Conservation (phyloP, 768 basidiomycete species). For the Termitomyces sp. region DNA sequence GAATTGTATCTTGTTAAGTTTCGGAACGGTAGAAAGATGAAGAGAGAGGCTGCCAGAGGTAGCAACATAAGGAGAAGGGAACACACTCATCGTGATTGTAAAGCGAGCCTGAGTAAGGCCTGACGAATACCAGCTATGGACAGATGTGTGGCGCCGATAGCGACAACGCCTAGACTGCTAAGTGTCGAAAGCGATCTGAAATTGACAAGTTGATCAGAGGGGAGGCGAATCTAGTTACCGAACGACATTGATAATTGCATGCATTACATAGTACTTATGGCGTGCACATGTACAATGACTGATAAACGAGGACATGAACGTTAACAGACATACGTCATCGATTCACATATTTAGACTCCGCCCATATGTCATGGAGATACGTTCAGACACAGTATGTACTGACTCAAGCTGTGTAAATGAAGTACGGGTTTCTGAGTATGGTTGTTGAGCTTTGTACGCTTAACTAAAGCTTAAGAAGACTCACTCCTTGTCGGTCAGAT, state of each 20-base stretch:
- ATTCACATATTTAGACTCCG: no score
- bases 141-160: background rate
- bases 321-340: background rate
- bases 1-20: constrained; percentile 36
- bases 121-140: background rate
- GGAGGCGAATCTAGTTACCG: background rate
- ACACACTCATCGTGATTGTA: background rate
- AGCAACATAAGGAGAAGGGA: background rate
- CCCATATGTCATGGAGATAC: no score
- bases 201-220: background rate
- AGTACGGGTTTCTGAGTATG: constrained; percentile 51
- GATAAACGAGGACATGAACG: no score
- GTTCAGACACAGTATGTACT: no score
- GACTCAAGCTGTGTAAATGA: constrained; percentile 50
- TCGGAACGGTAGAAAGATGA: constrained; percentile 28
- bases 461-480: constrained; percentile 19
- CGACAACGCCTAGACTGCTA: background rate
- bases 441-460: background rate
- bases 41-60: constrained; percentile 3
- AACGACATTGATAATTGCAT: background rate
- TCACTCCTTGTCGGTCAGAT: constrained; percentile 62
- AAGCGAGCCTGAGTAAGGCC: background rate
- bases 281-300: no score
- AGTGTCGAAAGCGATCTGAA: no score
- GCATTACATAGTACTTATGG: no score